Conservation (phyloP, 73 alveolate genomes). For the Tetrahymena borealis region DNA sequence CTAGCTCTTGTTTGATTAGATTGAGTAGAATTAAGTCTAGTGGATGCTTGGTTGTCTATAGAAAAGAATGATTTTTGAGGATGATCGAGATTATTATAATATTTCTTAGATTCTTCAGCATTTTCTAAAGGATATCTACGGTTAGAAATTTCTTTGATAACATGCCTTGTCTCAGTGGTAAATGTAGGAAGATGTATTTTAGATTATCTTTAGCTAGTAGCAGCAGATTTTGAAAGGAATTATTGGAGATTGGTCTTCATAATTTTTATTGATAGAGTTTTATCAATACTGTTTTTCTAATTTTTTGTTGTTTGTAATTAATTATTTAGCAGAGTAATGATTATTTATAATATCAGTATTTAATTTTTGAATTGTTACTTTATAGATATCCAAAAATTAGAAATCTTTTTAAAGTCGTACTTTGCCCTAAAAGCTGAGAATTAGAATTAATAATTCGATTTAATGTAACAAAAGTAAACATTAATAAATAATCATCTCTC, state of each 20-base stretch:
- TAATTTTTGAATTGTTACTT: no score
- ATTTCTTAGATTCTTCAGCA: neutral
- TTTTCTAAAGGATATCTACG: neutral
- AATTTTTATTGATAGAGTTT: neutral
- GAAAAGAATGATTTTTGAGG: neutral
- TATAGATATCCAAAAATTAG: no score
- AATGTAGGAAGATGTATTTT: neutral
- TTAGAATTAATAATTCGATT: no score
- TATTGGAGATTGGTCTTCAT: neutral
- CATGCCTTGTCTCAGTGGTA: neutral
- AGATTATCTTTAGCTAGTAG: neutral
- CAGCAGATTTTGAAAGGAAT: neutral
- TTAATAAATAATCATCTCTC: no score
- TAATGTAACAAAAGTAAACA: no score
- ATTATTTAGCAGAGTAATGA: no score
- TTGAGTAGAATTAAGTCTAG: neutral
- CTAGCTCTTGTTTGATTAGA: neutral
- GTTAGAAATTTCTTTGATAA: neutral
- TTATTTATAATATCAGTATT: no score
- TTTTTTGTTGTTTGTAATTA: no score
- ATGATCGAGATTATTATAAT: neutral
- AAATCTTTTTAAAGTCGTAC: no score
- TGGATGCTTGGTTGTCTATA: neutral
- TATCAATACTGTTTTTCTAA: neutral
- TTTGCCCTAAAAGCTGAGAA: no score